Conservation (phyloP, 805 yeast species). For the Wickerhamiella shivajii region DNA sequence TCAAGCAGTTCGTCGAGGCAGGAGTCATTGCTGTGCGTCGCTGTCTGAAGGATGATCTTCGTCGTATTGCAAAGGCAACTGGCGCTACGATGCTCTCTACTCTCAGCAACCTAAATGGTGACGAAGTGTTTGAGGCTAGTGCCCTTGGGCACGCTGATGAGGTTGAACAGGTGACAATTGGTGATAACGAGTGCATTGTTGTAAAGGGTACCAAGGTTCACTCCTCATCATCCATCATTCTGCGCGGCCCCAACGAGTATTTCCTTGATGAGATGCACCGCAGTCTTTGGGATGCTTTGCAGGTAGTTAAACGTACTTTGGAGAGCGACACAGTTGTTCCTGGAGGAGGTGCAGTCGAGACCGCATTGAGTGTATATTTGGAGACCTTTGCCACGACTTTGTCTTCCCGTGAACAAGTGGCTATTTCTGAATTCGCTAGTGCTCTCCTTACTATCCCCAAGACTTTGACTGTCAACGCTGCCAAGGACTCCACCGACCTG, state of each 20-base stretch:
- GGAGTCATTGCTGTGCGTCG: slow-evolving; percentile 94
- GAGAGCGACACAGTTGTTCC: slow-evolving; percentile 93
- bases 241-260: slow-evolving; percentile 90
- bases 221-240: slow-evolving; percentile 77
- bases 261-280: slow-evolving; percentile 97
- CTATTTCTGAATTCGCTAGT: slow-evolving; percentile 92
- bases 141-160: slow-evolving; percentile 82
- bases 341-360: slow-evolving; percentile 99
- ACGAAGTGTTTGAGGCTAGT: slow-evolving; percentile 74
- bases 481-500: slow-evolving; percentile 88
- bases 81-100: slow-evolving; percentile 85
- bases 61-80: slow-evolving; percentile 94
- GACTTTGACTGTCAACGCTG: slow-evolving; percentile 93
- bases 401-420: slow-evolving; percentile 93
- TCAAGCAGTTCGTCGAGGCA: slow-evolving; percentile 81
- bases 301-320: slow-evolving; percentile 88
- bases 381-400: slow-evolving; percentile 97
- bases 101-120: slow-evolving; percentile 90
- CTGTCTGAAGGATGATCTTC: slow-evolving; percentile 89
- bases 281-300: slow-evolving; percentile 83
- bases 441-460: slow-evolving; percentile 87
- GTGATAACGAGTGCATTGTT: slow-evolving; percentile 94
- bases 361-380: slow-evolving; percentile 84
- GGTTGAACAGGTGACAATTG: slow-evolving; percentile 77
- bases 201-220: slow-evolving; percentile 83